phyloP scores from a whole-genome alignment of 2,329 filamentous ascomycete species.

The Alternaria conjuncta region DNA sequence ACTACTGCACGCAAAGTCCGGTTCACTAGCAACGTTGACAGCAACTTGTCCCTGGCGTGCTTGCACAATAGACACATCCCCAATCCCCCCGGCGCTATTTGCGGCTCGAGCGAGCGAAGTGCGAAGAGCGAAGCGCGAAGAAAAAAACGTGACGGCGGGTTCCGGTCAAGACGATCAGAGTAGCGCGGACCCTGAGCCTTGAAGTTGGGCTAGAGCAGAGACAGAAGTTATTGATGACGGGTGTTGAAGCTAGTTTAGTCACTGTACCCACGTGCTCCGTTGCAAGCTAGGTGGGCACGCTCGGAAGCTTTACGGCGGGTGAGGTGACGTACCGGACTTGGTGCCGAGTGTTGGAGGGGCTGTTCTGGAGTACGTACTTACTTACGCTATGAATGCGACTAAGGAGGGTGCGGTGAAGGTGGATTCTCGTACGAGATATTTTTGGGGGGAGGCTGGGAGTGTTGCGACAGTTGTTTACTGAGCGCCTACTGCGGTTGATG shows the following conservation, averaged over 20 bases:
- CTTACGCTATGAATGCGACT: background rate
- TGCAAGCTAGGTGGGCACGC: background rate
- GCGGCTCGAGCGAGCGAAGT: background rate
- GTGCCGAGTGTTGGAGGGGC: background rate
- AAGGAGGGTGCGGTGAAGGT: background rate
- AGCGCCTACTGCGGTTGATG: background rate
- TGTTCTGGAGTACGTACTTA: background rate
- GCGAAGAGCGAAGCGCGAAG: background rate
- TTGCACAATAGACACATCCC: background rate
- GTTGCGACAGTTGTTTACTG: background rate
- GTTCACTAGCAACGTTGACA: background rate
- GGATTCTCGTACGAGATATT: background rate
- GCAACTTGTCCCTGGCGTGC: background rate
- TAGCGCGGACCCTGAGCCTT: background rate
- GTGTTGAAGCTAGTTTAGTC: background rate
- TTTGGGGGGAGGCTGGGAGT: background rate
- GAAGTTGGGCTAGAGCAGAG: background rate
- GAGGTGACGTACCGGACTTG: background rate
- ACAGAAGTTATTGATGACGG: background rate
- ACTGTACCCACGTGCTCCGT: background rate
- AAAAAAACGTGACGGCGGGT: background rate
- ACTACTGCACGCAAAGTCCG: background rate
- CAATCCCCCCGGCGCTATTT: background rate
- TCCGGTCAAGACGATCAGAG: background rate
- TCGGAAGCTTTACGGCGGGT: background rate